These are phyloP conservation scores for Penicillium silybi DNA, from an alignment of 495 filamentous ascomycete genomes.

Conservation along the genomic window DNA sequence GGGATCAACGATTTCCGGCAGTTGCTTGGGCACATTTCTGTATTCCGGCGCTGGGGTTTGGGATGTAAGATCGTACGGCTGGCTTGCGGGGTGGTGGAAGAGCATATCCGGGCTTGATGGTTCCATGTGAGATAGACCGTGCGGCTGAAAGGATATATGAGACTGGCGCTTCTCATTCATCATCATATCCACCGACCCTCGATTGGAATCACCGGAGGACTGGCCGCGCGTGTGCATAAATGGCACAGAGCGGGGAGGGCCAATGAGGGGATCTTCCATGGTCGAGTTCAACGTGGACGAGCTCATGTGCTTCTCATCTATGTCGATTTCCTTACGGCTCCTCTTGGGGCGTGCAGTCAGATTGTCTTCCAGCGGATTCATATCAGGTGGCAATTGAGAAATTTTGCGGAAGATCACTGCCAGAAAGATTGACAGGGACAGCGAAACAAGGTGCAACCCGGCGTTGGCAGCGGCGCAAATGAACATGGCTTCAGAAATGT, in stretches of 20 bases:
- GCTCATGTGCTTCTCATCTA: slow-evolving; percentile 53
- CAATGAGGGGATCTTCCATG: slow-evolving; percentile 57
- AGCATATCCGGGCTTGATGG: slow-evolving; percentile 35
- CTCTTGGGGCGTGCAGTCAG: slow-evolving; percentile 75
- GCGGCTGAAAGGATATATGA: slow-evolving; percentile 15
- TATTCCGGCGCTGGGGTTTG: slow-evolving; percentile 22
- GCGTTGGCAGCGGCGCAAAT: slow-evolving; percentile 56
- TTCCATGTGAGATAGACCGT: slow-evolving; percentile 31
- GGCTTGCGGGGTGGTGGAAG: slow-evolving; percentile 20
- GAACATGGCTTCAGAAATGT: slow-evolving; percentile 61
- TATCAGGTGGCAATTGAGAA: slow-evolving; percentile 73
- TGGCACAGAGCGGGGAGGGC: slow-evolving; percentile 58
- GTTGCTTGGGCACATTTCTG: slow-evolving; percentile 19
- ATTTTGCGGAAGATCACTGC: slow-evolving; percentile 77
- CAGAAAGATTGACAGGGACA: slow-evolving; percentile 66
- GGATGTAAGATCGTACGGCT: slow-evolving; percentile 28
- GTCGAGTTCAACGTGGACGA: slow-evolving; percentile 52
- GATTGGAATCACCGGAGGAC: slow-evolving; percentile 39
- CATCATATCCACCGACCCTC: slow-evolving; percentile 27
- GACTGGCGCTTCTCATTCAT: slow-evolving; percentile 21
- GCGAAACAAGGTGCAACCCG: slow-evolving; percentile 65
- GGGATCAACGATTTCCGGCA: slow-evolving; percentile 17
- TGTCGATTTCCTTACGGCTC: slow-evolving; percentile 65
- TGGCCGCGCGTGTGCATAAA: slow-evolving; percentile 70
- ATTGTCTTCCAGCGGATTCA: slow-evolving; percentile 87